These are phyloP conservation scores for Nissolia schottii DNA, from an alignment of 306 rosid genomes.

Conservation along the genomic window DNA sequence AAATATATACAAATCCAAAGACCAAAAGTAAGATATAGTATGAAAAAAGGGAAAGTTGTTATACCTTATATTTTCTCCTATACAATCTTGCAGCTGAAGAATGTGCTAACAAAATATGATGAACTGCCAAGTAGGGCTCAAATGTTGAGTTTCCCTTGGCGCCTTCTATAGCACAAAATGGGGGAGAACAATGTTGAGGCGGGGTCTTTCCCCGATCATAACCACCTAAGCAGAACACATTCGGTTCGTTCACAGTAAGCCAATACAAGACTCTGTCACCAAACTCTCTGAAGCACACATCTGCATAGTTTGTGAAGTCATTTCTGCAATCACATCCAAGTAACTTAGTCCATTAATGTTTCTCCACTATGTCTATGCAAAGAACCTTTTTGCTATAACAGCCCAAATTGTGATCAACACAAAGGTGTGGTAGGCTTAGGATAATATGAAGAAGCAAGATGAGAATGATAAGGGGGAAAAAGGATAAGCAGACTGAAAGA, in stretches of 20 bases:
- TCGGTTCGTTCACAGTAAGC: constrained; percentile 63
- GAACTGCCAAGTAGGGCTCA: constrained; percentile 61
- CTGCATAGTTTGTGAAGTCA: constrained; percentile 66
- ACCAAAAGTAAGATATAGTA: background rate
- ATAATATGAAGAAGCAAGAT: background rate
- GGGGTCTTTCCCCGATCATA: constrained; percentile 45
- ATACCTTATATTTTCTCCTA: constrained; percentile 42
- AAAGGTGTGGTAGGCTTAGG: background rate
- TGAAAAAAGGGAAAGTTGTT: background rate
- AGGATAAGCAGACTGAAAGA: too few relatives aligned
- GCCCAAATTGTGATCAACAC: background rate
- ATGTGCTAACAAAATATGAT: constrained; percentile 65
- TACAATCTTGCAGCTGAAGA: constrained; percentile 59
- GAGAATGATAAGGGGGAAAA: background rate
- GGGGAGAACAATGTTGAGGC: constrained; percentile 56
- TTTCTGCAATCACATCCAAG: constrained; percentile 41
- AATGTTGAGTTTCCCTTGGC: constrained; percentile 50
- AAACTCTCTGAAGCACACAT: constrained; percentile 66
- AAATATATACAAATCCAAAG: background rate
- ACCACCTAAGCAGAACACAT: constrained; percentile 34
- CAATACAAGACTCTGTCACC: constrained; percentile 65
- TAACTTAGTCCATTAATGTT: background rate
- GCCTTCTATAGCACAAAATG: constrained; percentile 36
- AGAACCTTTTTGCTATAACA: background rate
- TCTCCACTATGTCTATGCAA: background rate